Percentiles rank a stretch among this genome's conserved stretches.
Conservation (phyloP, 805 yeast species). For the Saturnispora zaruensis region DNA sequence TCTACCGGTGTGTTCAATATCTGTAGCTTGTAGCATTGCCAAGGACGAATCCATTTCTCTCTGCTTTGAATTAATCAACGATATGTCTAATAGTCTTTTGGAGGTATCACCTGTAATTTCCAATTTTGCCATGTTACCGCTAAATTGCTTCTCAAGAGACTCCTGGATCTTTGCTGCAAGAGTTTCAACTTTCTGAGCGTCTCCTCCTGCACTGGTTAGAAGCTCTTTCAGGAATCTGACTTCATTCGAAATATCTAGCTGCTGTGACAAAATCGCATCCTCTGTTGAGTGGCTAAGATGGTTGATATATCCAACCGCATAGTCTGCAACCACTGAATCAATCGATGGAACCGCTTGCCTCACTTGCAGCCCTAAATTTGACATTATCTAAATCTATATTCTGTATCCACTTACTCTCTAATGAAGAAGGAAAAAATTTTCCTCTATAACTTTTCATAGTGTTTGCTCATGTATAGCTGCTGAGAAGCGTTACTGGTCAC, state of each 20-base stretch:
- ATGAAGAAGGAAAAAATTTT: neutral
- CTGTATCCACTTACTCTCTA: neutral
- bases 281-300: slow-evolving; percentile 71
- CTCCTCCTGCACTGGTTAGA: slow-evolving; percentile 78
- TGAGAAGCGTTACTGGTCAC: no score
- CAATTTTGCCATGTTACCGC: slow-evolving; percentile 62
- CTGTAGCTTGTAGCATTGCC: slow-evolving; percentile 71
- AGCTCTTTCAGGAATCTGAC: slow-evolving; percentile 57
- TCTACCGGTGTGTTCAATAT: slow-evolving; percentile 87
- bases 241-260: slow-evolving; percentile 59
- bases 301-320: slow-evolving; percentile 84
- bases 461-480: slow-evolving; percentile 2
- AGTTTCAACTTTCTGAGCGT: slow-evolving; percentile 41
- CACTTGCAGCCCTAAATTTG: slow-evolving; percentile 42
- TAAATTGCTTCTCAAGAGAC: slow-evolving; percentile 42
- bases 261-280: slow-evolving; percentile 74
- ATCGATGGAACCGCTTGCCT: slow-evolving; percentile 81
- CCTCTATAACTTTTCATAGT: neutral
- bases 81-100: slow-evolving; percentile 72
- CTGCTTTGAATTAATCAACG: slow-evolving; percentile 60
- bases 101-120: slow-evolving; percentile 82
- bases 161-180: slow-evolving; percentile 41
- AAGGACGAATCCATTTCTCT: slow-evolving; percentile 70
- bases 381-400: slow-evolving; percentile 18
- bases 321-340: slow-evolving; percentile 81